Base-by-base conservation (phyloP, 1,139 yeast genomes). In the Candida sojae region DNA sequence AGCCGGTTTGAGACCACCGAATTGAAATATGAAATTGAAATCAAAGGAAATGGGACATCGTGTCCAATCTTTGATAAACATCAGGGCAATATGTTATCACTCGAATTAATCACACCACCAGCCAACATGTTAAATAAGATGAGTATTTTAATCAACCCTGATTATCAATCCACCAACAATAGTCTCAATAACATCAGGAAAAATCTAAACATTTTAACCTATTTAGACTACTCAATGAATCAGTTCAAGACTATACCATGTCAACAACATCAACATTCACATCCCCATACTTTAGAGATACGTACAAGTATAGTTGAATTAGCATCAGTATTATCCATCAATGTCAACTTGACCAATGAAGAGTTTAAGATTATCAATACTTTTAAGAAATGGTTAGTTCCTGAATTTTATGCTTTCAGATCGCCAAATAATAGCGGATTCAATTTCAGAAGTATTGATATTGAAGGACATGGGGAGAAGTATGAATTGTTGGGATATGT, bases 401-500 rank as follows among this genome's bases (percentile, higher is more conserved):
- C 83, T 2, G 83, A 77, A 51, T 84, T 86, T 59, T 82, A 75
- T 56, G 80, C 81, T 6, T 52, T 64, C 10, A 55, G 49, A 52
- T 40, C 55, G 48, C 5, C 71, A 64, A 52, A 52, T 12, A 40
- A 31, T 32, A 21, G 31, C 23, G 49, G 54, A 12, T 49, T 43
- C 25, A 47, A 44, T 11, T 62, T 80, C 46, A 74, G 70, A 50
- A 67, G 70, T 4, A 63, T 62, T 26, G 62, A 64, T 5, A 63
- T 71, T 65, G 76, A 56, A 50, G 69, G 70, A 17, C 67, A 62
- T 13, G 42, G 43, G 9, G 43, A 36, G 17, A 70, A 74, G 56
- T 87, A 84, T 61, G 86, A 84, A 48, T 64, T 87, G 34, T 69
- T 78, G 45, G 93, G 93, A 0, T 84, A 77, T 58, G 88, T 87